phyloP scores from a whole-genome alignment of 441 rosid species.

The Pelargonium fulgidum region DNA sequence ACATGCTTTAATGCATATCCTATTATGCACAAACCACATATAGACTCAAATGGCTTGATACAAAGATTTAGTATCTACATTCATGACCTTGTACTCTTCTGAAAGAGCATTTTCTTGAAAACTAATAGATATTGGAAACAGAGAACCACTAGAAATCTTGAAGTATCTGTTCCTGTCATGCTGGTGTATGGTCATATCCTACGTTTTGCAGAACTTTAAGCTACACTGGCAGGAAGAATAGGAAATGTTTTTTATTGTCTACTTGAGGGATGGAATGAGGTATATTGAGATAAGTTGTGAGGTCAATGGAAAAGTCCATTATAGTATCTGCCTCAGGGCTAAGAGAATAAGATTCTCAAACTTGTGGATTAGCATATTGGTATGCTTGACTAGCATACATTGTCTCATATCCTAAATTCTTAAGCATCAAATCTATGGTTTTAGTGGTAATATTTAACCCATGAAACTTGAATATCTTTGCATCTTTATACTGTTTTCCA shows the following conservation, averaged over 20 bases:
- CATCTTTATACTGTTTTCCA: conserved; percentile 4
- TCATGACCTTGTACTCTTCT: neutral
- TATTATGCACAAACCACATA: neutral
- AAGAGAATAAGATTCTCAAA: no score
- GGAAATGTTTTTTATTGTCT: no score
- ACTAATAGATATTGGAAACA: neutral
- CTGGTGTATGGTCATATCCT: neutral
- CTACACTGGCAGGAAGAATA: no score
- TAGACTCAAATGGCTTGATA: neutral
- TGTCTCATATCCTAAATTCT: conserved; percentile 1
- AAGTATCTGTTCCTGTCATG: conserved; percentile 1
- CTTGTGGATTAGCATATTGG: no score
- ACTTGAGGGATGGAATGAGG: no score
- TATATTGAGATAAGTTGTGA: no score
- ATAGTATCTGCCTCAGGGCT: no score
- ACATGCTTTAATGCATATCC: neutral
- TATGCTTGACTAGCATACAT: conserved; percentile 1
- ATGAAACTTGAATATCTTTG: conserved; percentile 8
- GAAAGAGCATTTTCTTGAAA: neutral
- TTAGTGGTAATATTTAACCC: neutral
- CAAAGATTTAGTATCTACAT: neutral
- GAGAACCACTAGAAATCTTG: neutral
- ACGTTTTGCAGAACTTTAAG: no score
- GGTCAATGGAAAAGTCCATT: no score
- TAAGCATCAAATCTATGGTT: neutral